Percentiles rank a stretch among this genome's conserved stretches.
These are phyloP conservation scores for Verbascum thapsus DNA, from an alignment of 257 asterid genomes.

Conservation along the genomic window DNA sequence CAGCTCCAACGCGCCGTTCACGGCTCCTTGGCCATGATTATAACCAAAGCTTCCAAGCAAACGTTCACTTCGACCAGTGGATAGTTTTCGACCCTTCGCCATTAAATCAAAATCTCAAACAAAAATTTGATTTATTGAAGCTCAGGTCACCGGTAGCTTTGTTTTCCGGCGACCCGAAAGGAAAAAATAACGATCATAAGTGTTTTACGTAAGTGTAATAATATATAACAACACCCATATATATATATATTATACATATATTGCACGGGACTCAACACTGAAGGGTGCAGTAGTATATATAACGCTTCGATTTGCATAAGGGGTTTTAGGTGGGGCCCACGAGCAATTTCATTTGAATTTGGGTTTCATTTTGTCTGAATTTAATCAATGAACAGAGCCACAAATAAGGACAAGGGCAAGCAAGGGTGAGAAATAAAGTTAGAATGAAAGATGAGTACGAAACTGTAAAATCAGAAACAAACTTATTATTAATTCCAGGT, in stretches of 20 bases:
- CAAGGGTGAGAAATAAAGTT: background rate
- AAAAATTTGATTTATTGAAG: background rate
- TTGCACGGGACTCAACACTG: conserved; percentile 20
- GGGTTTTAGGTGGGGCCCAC: conserved; percentile 37
- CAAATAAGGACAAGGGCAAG: conserved; percentile 34
- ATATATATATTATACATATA: too few species aligned
- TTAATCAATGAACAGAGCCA: conserved; percentile 38
- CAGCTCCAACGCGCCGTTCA: conserved; percentile 52
- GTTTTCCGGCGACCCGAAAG: conserved; percentile 42
- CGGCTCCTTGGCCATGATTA: conserved; percentile 40
- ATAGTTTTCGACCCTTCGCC: conserved; percentile 79
- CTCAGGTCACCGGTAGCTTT: conserved; percentile 38
- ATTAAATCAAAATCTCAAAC: conserved; percentile 35
- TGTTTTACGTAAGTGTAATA: conserved; percentile 22
- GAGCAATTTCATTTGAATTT: conserved; percentile 62
- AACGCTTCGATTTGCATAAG: conserved; percentile 39
- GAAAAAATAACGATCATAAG: background rate
- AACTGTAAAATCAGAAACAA: conserved; percentile 39
- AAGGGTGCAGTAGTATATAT: conserved; percentile 52
- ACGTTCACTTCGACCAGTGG: conserved; percentile 65
- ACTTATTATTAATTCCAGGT: too few species aligned
- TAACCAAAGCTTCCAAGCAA: conserved; percentile 50
- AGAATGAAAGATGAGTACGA: conserved; percentile 19
- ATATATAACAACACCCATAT: conserved; percentile 7
- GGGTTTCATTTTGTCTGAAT: conserved; percentile 73